Base-by-base conservation (phyloP, 768 basidiomycete genomes). In the Lactifluus subvellereus region DNA sequence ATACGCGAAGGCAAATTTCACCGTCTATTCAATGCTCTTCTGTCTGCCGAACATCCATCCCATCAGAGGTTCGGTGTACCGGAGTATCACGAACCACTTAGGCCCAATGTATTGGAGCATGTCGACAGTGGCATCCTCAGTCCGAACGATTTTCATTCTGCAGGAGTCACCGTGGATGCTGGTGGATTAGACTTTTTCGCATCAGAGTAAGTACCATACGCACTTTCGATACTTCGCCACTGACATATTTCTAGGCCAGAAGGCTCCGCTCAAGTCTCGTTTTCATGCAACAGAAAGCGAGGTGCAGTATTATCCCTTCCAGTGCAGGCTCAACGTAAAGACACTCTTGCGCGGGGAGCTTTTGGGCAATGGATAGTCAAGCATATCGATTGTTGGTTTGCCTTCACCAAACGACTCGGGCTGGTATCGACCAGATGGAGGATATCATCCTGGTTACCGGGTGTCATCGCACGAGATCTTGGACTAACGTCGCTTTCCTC, bases 1-100 rank as follows among this genome's bases (percentile, higher is more conserved):
- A 49, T 65, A 22, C 59, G 60, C 27, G 37, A 40, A 4, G 69
- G 69, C 43, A 27, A 43, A 35, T 69, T 69, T 38, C 61, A 62
- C 14, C 59, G 59, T 38, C 57, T 68, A 7, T 69, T 69, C 58
- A 69, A 67, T 48, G 45, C 42, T 22, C 48, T 64, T 2, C 42
- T 52, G 20, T 50, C 65, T 7, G 48, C 35, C n/a, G 6, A 57
- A 16, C 42, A 66, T 54, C 57, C 45, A n/a, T 56, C 42, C 9
- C 37, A 52, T 18, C 18, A 6, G 5, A n/a, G 4, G 9, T 48
- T 13, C 40, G 30, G 33, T 14, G 27, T 64, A 1, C 61, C 65
- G 22, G 55, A 50, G 3, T 14, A 33, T 27, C 33, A 59, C n/a
- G 49, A 51, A 16, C 49, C 18, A 14, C 33, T 59, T n/a, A 14